A percentile compares a stretch with the other conserved stretches of the same genome.
Evolutionary conservation across 768 basidiomycete genomes (phyloP).

Genomic region (Cystobasidium ongulense): DNA sequence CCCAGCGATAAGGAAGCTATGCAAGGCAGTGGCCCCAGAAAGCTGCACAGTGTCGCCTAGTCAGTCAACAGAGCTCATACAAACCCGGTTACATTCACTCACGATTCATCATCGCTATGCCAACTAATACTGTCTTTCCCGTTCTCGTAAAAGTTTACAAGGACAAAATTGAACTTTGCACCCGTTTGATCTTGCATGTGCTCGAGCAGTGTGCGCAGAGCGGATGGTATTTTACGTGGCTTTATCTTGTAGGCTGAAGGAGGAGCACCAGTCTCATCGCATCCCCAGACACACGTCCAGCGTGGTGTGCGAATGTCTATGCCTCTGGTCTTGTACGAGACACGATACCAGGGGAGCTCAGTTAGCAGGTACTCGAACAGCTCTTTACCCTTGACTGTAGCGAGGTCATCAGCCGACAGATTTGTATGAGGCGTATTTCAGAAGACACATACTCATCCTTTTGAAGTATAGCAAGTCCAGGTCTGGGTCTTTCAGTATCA

Average conservation of each 20-base stretch:
- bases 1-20: conserved; percentile 45
- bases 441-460: conserved; percentile 4
- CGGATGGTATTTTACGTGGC: conserved; percentile 44
- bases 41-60: conserved; percentile 2
- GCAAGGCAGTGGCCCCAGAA: conserved; percentile 44
- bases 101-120: conserved; percentile 24
- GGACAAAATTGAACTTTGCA: conserved; percentile 44
- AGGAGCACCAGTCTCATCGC: conserved; percentile 28
- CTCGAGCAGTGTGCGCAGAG: conserved; percentile 39
- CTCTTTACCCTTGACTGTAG: conserved; percentile 10
- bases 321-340: conserved; percentile 20
- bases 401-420: background rate
- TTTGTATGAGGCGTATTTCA: background rate
- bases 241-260: conserved; percentile 40
- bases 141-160: conserved; percentile 44
- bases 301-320: conserved; percentile 28
- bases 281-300: conserved; percentile 27
- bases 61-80: background rate
- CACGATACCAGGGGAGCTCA: conserved; percentile 30
- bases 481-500: conserved; percentile 26
- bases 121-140: conserved; percentile 32
- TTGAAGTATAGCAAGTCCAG: conserved; percentile 30
- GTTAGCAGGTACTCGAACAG: conserved; percentile 29
- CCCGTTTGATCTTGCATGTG: conserved; percentile 42
- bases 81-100: background rate